phyloP scores from a whole-genome alignment of 2,329 filamentous ascomycete genomes.

The Cadophora malorum region DNA sequence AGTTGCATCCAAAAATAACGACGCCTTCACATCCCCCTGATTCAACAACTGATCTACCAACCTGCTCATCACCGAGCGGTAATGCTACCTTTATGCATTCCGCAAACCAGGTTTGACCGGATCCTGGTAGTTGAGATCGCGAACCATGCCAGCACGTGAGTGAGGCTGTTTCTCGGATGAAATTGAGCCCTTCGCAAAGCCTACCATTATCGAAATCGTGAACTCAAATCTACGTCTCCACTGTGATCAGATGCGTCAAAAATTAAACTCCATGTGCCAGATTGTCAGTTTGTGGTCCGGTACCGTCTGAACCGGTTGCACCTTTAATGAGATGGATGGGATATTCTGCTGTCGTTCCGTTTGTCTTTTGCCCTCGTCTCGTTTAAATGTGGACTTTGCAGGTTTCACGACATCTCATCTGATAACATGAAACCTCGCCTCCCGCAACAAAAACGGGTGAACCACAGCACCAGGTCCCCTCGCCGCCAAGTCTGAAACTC shows the following conservation, averaged over 20 bases:
- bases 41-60: background rate
- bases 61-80: conserved; percentile 1
- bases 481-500: conserved; percentile 16
- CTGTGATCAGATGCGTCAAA: background rate
- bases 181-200: background rate
- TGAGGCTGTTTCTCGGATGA: conserved; percentile 1
- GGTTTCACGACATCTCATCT: conserved; percentile 24
- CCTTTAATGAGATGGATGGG: conserved; percentile 9
- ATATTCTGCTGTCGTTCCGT: background rate
- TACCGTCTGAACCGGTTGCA: conserved; percentile 5
- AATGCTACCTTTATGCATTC: conserved; percentile 3
- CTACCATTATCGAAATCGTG: background rate
- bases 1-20: background rate
- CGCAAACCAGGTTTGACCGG: conserved; percentile 5
- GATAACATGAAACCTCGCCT: conserved; percentile 23
- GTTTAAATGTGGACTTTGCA: conserved; percentile 14
- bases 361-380: conserved; percentile 2
- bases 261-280: background rate
- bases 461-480: background rate
- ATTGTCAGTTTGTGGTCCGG: background rate
- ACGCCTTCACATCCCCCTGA: background rate
- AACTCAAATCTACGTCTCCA: background rate
- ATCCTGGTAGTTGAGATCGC: background rate
- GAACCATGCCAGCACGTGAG: background rate
- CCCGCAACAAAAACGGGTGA: background rate